phyloP scores from a whole-genome alignment of 306 rosid genomes.

The Cajanus cajan region DNA sequence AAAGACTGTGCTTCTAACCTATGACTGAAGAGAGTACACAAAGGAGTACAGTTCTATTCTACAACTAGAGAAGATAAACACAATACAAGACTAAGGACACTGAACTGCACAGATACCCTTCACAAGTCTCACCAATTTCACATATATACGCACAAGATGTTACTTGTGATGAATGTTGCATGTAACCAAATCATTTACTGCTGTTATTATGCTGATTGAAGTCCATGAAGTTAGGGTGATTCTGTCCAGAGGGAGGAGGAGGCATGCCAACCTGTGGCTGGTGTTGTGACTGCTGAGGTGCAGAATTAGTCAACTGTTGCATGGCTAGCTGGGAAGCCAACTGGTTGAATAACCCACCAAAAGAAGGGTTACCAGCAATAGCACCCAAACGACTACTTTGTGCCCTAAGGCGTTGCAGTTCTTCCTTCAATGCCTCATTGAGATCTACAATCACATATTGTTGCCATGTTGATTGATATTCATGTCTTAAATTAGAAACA shows the following conservation, averaged over 20 bases:
- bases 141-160: conserved; percentile 52
- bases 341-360: conserved; percentile 61
- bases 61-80: background rate
- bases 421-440: conserved; percentile 76
- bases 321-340: conserved; percentile 54
- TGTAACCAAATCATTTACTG: conserved; percentile 25
- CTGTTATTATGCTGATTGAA: conserved; percentile 40
- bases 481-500: background rate
- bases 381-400: conserved; percentile 46
- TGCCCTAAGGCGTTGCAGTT: conserved; percentile 87
- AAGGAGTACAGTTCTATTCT: background rate
- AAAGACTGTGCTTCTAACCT: conserved; percentile 22
- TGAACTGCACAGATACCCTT: conserved; percentile 34
- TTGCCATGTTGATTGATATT: background rate
- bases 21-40: conserved; percentile 8
- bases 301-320: conserved; percentile 46
- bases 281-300: conserved; percentile 59
- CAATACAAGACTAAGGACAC: conserved; percentile 22
- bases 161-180: conserved; percentile 44
- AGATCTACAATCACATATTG: conserved; percentile 50
- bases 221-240: conserved; percentile 53
- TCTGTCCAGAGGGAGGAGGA: conserved; percentile 47
- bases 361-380: conserved; percentile 54
- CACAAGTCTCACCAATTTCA: conserved; percentile 31
- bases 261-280: conserved; percentile 53